Evolutionary conservation across 257 asterid species (phyloP).

Genomic region (Solanum arcanum): DNA sequence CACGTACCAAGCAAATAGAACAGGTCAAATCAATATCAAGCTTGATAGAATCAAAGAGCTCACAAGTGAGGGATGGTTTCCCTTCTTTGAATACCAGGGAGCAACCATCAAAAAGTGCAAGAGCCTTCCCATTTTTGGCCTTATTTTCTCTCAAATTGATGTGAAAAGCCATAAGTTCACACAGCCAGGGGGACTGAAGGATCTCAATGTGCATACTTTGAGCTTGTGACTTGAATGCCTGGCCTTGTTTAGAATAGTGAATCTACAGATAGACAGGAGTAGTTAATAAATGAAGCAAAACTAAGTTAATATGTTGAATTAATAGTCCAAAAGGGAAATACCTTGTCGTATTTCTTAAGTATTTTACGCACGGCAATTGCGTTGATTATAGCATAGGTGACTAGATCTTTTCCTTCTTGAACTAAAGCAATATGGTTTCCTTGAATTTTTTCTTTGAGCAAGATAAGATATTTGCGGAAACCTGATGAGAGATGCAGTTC

Average conservation of each 20-base stretch:
- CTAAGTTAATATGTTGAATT: background rate
- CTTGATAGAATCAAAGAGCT: slow-evolving; percentile 66
- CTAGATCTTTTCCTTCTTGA: slow-evolving; percentile 75
- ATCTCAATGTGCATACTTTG: slow-evolving; percentile 74
- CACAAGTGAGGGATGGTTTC: slow-evolving; percentile 62
- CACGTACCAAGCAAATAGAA: slow-evolving; percentile 86
- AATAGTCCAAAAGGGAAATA: background rate
- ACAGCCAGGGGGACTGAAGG: slow-evolving; percentile 96
- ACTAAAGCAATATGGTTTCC: slow-evolving; percentile 46
- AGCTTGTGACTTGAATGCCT: slow-evolving; percentile 79
- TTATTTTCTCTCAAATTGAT: slow-evolving; percentile 42
- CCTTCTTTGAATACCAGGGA: slow-evolving; percentile 41
- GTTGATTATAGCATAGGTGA: slow-evolving; percentile 70
- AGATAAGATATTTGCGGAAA: slow-evolving; percentile 42
- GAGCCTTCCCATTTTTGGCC: slow-evolving; percentile 13
- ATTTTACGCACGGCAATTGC: slow-evolving; percentile 91
- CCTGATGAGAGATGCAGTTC: slow-evolving; percentile 72
- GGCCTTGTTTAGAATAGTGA: slow-evolving; percentile 94
- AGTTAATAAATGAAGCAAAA: background rate
- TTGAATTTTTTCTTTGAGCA: slow-evolving; percentile 49
- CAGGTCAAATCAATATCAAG: slow-evolving; percentile 84
- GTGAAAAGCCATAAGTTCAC: slow-evolving; percentile 90
- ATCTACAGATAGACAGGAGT: slow-evolving; percentile 21
- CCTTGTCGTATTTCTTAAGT: slow-evolving; percentile 93
- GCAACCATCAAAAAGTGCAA: slow-evolving; percentile 58